Conservation (phyloP, 208 protist genomes). For the Porcisia deanei region DNA sequence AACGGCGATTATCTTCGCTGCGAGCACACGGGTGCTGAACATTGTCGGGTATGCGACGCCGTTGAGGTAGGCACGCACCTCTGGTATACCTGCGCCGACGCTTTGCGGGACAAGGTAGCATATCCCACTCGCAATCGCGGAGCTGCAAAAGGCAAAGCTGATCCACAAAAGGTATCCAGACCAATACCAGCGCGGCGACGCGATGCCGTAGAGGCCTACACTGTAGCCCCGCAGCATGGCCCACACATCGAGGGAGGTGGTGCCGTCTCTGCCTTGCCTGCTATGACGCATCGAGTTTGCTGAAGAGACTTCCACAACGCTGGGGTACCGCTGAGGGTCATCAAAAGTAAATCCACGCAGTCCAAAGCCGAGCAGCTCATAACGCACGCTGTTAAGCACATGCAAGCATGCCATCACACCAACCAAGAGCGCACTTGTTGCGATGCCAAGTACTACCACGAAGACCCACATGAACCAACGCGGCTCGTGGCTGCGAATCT, state of each 20-base stretch:
- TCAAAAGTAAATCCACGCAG: conserved; percentile 41
- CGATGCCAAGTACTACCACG: conserved; percentile 44
- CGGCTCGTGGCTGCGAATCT: conserved; percentile 51
- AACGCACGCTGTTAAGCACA: conserved; percentile 44
- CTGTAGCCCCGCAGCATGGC: conserved; percentile 32
- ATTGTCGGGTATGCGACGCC: conserved; percentile 53
- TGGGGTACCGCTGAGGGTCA: conserved; percentile 24
- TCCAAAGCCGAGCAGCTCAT: conserved; percentile 51
- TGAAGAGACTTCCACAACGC: neutral
- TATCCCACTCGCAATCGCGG: conserved; percentile 38
- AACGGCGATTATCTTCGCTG: conserved; percentile 41
- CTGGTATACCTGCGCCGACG: conserved; percentile 42
- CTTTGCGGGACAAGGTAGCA: conserved; percentile 42
- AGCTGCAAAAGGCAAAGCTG: conserved; percentile 32
- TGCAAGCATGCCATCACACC: conserved; percentile 38
- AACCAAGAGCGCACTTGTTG: conserved; percentile 40
- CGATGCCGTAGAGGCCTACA: conserved; percentile 30
- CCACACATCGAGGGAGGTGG: conserved; percentile 24
- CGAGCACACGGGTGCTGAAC: conserved; percentile 34
- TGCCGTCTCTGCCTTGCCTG: neutral
- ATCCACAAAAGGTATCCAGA: conserved; percentile 39
- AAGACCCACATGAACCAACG: conserved; percentile 75
- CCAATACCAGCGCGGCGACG: conserved; percentile 24
- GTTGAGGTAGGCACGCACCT: conserved; percentile 60
- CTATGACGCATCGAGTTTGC: neutral